These are phyloP conservation scores for Penicillium occitanis DNA, from an alignment of 2,329 filamentous ascomycete genomes.

Conservation along the genomic window DNA sequence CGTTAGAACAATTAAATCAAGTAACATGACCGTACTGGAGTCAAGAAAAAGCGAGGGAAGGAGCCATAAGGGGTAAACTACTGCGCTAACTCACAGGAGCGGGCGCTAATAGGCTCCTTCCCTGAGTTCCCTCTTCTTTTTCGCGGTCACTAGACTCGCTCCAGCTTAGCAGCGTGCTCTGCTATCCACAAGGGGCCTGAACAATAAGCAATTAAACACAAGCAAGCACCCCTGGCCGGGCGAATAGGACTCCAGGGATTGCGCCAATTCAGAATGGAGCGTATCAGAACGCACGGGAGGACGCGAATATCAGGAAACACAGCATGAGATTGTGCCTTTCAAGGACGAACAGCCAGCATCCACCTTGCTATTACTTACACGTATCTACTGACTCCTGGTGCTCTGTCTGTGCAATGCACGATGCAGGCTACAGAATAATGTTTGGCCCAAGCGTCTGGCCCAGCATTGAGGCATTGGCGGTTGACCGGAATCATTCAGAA, in stretches of 20 bases:
- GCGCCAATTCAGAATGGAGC: neutral
- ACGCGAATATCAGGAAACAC: neutral
- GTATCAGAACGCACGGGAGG: neutral
- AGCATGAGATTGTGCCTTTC: neutral
- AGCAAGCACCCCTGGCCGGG: neutral
- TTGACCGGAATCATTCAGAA: neutral
- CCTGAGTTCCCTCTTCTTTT: neutral
- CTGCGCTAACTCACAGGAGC: neutral
- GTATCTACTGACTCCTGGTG: neutral
- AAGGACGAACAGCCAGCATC: neutral
- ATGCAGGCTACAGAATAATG: neutral
- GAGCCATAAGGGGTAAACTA: conserved; percentile 16
- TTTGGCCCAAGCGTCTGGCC: conserved; percentile 6
- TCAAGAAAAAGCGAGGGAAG: conserved; percentile 7
- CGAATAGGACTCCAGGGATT: conserved; percentile 7
- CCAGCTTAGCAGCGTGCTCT: neutral
- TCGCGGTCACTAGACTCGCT: neutral
- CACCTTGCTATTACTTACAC: neutral
- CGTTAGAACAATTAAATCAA: neutral
- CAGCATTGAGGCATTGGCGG: neutral
- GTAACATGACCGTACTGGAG: neutral
- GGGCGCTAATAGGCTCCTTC: conserved; percentile 12
- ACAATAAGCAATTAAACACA: neutral
- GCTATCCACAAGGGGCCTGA: neutral
- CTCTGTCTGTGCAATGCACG: neutral